A percentile compares a stretch with the other conserved stretches of the same genome.
Conservation (phyloP, 164 flowering plant genomes). For the Cinnamomum chago region DNA sequence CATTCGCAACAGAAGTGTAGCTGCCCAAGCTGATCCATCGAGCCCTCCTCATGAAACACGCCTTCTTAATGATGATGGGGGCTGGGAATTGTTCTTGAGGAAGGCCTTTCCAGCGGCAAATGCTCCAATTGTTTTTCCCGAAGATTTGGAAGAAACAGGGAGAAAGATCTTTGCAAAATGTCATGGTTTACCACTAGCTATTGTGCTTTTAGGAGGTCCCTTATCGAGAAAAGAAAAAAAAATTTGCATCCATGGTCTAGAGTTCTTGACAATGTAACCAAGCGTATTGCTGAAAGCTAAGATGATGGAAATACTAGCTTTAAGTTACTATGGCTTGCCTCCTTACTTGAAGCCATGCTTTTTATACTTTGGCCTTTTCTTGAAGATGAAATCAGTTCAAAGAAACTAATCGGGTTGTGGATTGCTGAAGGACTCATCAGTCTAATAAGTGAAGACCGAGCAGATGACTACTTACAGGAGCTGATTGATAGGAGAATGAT, state of each 20-base stretch:
- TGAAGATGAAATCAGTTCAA: too few relatives aligned
- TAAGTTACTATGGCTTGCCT: too few relatives aligned
- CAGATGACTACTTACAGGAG: too few relatives aligned
- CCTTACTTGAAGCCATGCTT: too few relatives aligned
- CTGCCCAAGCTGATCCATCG: constrained; percentile 1
- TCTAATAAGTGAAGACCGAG: too few relatives aligned
- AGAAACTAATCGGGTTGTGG: too few relatives aligned
- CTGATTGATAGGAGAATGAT: not conserved
- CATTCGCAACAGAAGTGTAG: constrained; percentile 32
- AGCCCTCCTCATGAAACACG: not conserved
- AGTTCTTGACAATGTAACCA: constrained; percentile 14
- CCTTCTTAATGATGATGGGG: not conserved
- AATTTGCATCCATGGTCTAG: too few relatives aligned
- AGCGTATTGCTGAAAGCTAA: too few relatives aligned
- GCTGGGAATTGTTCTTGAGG: not conserved
- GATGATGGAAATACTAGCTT: too few relatives aligned
- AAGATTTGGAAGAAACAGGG: not conserved
- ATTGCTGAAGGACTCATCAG: too few relatives aligned
- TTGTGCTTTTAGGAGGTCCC: constrained; percentile 47
- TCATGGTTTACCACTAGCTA: constrained; percentile 41
- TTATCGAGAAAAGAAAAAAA: too few relatives aligned
- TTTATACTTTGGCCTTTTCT: too few relatives aligned
- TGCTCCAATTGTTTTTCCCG: not conserved
- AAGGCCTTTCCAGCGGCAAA: not conserved
- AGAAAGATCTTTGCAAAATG: constrained; percentile 9